Conservation (phyloP, 2,329 filamentous ascomycete genomes). For the Aspergillus clavatus region DNA sequence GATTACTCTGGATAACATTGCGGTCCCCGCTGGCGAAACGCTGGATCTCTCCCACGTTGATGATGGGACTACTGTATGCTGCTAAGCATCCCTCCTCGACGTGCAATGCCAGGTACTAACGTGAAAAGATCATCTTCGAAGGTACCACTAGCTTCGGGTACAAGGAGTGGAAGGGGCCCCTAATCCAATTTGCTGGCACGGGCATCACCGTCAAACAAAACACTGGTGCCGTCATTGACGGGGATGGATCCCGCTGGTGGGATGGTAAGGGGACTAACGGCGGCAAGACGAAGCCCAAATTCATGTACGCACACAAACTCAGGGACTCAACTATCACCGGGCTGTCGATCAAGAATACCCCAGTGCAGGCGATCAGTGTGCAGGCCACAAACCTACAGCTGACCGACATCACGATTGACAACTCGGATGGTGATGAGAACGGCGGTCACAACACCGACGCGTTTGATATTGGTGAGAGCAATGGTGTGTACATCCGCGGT, state of each 20-base stretch:
- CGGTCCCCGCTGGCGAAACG: conserved; percentile 55
- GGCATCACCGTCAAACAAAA: conserved; percentile 51
- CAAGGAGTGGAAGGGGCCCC: conserved; percentile 59
- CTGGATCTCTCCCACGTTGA: conserved; percentile 54
- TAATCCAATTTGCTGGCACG: conserved; percentile 58
- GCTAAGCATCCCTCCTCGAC: conserved; percentile 6
- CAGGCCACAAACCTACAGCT: conserved; percentile 50
- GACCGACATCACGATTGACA: conserved; percentile 52
- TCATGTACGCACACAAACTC: conserved; percentile 49
- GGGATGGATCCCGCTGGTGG: conserved; percentile 56
- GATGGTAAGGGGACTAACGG: conserved; percentile 57
- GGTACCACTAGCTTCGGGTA: conserved; percentile 63
- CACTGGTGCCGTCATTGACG: conserved; percentile 51
- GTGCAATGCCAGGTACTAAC: background rate
- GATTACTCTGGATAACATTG: conserved; percentile 51
- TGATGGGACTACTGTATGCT: conserved; percentile 44
- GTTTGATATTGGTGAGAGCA: conserved; percentile 38
- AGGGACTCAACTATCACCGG: conserved; percentile 30
- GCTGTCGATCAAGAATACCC: conserved; percentile 35
- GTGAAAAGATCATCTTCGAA: conserved; percentile 53
- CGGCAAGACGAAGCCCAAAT: conserved; percentile 62
- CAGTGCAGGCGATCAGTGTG: conserved; percentile 36
- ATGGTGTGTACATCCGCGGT: conserved; percentile 47
- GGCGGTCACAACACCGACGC: conserved; percentile 51
- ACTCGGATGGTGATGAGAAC: conserved; percentile 49